Evolutionary conservation across 768 basidiomycete genomes (phyloP).

Genomic region (Lactifluus hygrophoroides): DNA sequence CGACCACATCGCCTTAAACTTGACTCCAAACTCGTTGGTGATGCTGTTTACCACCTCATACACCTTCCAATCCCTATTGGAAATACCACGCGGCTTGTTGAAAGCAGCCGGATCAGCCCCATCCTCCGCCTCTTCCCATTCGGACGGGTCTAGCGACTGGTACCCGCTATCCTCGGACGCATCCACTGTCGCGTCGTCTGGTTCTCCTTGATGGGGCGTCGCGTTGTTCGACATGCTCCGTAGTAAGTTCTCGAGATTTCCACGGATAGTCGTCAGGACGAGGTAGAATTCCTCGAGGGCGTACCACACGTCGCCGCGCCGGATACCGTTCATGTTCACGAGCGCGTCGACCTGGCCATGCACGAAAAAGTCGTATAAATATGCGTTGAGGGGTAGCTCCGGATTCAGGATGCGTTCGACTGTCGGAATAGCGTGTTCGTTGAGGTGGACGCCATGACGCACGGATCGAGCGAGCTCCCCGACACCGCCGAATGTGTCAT

Average conservation of each 20-base stretch:
- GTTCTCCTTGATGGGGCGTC: slow-evolving; percentile 10
- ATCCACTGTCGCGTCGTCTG: slow-evolving; percentile 18
- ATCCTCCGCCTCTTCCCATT: slow-evolving; percentile 23
- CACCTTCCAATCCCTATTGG: slow-evolving; percentile 45
- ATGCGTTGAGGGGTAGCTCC: slow-evolving; percentile 26
- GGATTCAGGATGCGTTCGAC: slow-evolving; percentile 30
- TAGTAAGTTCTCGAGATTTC: slow-evolving; percentile 42
- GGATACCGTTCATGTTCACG: slow-evolving; percentile 45
- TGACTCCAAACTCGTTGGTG: slow-evolving; percentile 44
- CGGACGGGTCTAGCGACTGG: slow-evolving; percentile 26
- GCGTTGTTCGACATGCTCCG: slow-evolving; percentile 22
- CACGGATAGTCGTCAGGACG: slow-evolving; percentile 40
- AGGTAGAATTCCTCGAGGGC: slow-evolving; percentile 49
- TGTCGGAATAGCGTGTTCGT: slow-evolving; percentile 54
- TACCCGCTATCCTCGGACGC: slow-evolving; percentile 30
- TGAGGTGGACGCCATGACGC: slow-evolving; percentile 45
- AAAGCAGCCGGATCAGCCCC: slow-evolving; percentile 22
- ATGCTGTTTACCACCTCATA: slow-evolving; percentile 40
- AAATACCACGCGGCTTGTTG: slow-evolving; percentile 32
- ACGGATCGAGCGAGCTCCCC: slow-evolving; percentile 44
- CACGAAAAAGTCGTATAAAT: slow-evolving; percentile 57
- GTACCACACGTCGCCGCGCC: slow-evolving; percentile 60
- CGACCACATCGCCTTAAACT: slow-evolving; percentile 54
- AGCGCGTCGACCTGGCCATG: slow-evolving; percentile 52
- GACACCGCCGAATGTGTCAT: slow-evolving; percentile 43